Base-by-base conservation (phyloP, 2,329 filamentous ascomycete genomes). In the Cladorrhinum sp. region DNA sequence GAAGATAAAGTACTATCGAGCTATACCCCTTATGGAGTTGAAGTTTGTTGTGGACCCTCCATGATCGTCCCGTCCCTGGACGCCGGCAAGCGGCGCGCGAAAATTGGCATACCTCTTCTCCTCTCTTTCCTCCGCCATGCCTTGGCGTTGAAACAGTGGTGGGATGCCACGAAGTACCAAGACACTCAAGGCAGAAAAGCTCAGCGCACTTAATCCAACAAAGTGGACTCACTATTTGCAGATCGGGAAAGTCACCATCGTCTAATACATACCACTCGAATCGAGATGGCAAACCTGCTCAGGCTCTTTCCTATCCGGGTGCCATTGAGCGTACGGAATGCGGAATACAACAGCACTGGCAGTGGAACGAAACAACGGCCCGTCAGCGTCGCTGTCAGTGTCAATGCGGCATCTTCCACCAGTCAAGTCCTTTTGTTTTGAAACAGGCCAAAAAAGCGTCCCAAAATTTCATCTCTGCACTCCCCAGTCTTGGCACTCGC, bases 41-140 rank as follows among this genome's bases (percentile, higher is more conserved):
- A 45, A 12, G 18, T 45, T n/a, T 13, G 18, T 20, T 56, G 53
- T 56, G 53, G 53, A 24, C 20, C 41, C 41, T 20, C 41, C 36
- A 56, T 56, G 53, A 56, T 56, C 53, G 53, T 56, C 53, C 53
- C 53, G 53, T 62, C 41, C 60, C 60, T 62, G 55, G 55, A 55
- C 51, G 56, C 51, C 60, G 56, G 48, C 55, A 56, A 55, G 60
- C 56, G 56, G 60, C 50, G 55, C 25, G 48, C 22, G 32, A 38
- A 52, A 29, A 53, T 58, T 58, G 57, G 53, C 52, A 36, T 55
- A 20, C 53, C 53, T 22, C 53, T 22, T 13, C n/a, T 41, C 36
- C n/a, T 13, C 18, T 45, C 41, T 45, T 7, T 53, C 24, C 18
- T 36, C 25, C 25, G 36, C n/a, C 13, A 22, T 36, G 12, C 23